These are phyloP conservation scores for Kwoniella mangroviensis DNA, from an alignment of 768 basidiomycete species.

Conservation along the genomic window DNA sequence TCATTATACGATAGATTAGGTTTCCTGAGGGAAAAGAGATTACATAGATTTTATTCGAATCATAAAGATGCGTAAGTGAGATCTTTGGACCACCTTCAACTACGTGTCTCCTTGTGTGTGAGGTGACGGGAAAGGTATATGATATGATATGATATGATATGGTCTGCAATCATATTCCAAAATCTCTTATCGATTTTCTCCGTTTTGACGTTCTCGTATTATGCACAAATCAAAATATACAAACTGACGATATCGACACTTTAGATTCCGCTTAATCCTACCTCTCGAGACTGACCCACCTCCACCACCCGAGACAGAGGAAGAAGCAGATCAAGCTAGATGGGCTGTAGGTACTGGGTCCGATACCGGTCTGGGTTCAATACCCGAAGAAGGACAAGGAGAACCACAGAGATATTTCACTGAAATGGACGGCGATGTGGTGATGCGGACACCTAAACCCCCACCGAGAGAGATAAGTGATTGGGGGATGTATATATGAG, in stretches of 20 bases:
- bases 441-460: slow-evolving; percentile 6
- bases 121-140: too few relatives aligned
- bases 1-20: slow-evolving; percentile 89
- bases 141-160: too few relatives aligned
- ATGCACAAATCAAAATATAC: not conserved
- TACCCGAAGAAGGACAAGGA: slow-evolving; percentile 4
- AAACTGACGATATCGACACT: not conserved
- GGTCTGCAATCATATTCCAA: too few relatives aligned
- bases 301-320: slow-evolving; percentile 14
- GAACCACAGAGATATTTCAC: slow-evolving; percentile 10
- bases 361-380: not conserved
- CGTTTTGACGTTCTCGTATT: too few relatives aligned
- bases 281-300: slow-evolving; percentile 18
- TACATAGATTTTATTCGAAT: slow-evolving; percentile 94
- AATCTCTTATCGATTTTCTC: not conserved
- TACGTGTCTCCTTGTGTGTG: too few relatives aligned
- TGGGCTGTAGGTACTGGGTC: slow-evolving; percentile 25
- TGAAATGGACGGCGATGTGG: not conserved
- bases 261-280: slow-evolving; percentile 26
- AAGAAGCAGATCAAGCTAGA: slow-evolving; percentile 27
- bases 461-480: not conserved
- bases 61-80: slow-evolving; percentile 81
- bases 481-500: slow-evolving; percentile 7
- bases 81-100: too few relatives aligned
- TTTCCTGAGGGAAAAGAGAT: slow-evolving; percentile 92